phyloP scores from a whole-genome alignment of 2,329 filamentous ascomycete genomes.

The Talaromyces sp. region DNA sequence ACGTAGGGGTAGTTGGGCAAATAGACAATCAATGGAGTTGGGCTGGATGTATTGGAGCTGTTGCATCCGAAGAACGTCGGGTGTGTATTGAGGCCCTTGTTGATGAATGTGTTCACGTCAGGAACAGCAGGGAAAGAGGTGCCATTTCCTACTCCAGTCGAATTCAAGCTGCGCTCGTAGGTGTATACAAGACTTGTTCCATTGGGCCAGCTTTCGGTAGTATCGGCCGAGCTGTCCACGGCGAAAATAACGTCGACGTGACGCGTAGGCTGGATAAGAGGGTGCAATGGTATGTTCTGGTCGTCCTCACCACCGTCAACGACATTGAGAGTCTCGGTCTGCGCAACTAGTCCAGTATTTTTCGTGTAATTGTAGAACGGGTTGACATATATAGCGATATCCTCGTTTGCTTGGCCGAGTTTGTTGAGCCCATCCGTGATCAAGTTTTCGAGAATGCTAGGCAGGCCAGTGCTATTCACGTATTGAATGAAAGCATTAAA shows the following conservation, averaged over 20 bases:
- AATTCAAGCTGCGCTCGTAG: conserved; percentile 62
- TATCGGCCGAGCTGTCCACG: conserved; percentile 74
- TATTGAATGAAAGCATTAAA: conserved; percentile 76
- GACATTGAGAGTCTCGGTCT: conserved; percentile 58
- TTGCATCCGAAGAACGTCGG: conserved; percentile 82
- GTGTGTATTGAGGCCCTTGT: conserved; percentile 67
- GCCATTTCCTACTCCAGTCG: conserved; percentile 58
- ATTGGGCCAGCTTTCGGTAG: conserved; percentile 67
- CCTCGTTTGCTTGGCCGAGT: conserved; percentile 60
- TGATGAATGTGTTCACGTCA: conserved; percentile 73
- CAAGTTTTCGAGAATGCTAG: conserved; percentile 50
- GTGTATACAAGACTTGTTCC: conserved; percentile 71
- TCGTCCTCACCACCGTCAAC: conserved; percentile 76
- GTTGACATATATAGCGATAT: conserved; percentile 76
- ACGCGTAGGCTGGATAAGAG: conserved; percentile 70
- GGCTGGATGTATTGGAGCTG: conserved; percentile 57
- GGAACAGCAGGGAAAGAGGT: conserved; percentile 71
- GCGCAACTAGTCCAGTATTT: conserved; percentile 56
- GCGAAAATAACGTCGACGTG: conserved; percentile 77
- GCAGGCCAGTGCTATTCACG: conserved; percentile 55
- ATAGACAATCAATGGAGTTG: conserved; percentile 74
- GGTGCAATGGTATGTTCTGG: conserved; percentile 76
- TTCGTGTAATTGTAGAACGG: conserved; percentile 69
- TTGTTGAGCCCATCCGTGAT: conserved; percentile 52
- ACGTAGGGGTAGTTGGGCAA: conserved; percentile 82